phyloP scores from a whole-genome alignment of 768 basidiomycete species.

The Pulveroboletus frians region DNA sequence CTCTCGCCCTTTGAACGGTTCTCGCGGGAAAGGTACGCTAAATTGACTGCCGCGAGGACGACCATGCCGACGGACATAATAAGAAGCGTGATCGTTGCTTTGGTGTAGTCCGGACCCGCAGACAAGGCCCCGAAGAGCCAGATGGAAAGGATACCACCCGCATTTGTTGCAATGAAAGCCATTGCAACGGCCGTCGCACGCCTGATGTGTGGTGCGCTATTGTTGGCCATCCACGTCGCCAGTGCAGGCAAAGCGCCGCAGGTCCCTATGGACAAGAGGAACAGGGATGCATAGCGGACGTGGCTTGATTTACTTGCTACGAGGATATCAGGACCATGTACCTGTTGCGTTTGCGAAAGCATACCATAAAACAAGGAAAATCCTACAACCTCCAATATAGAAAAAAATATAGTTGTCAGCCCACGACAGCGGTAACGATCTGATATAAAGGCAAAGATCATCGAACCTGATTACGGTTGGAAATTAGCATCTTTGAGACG shows the following conservation, averaged over 20 bases:
- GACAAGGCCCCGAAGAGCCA: conserved; percentile 54
- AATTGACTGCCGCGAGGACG: conserved; percentile 35
- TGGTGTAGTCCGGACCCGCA: conserved; percentile 44
- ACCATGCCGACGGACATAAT: conserved; percentile 37
- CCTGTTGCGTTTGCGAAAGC: conserved; percentile 5
- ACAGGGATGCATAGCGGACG: conserved; percentile 50
- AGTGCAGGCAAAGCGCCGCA: conserved; percentile 52
- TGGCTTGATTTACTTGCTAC: conserved; percentile 29
- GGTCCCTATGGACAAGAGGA: conserved; percentile 36
- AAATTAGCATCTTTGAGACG: not conserved
- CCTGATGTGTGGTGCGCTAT: conserved; percentile 23
- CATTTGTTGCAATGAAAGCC: conserved; percentile 53
- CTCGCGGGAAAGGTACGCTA: conserved; percentile 37
- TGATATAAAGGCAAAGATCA: conserved; percentile 43
- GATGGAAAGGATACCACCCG: conserved; percentile 55
- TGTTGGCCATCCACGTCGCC: conserved; percentile 43
- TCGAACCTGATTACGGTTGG: conserved; percentile 27
- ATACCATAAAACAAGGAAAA: conserved; percentile 54
- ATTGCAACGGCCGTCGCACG: conserved; percentile 57
- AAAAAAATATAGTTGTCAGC: conserved; percentile 40
- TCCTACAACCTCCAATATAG: conserved; percentile 41
- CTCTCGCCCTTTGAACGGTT: conserved; percentile 43
- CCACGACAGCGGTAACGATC: conserved; percentile 52
- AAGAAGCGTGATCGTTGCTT: conserved; percentile 38
- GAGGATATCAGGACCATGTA: not conserved